Evolutionary conservation across 83 land plant species (phyloP).

Genomic region (Larix sibirica): DNA sequence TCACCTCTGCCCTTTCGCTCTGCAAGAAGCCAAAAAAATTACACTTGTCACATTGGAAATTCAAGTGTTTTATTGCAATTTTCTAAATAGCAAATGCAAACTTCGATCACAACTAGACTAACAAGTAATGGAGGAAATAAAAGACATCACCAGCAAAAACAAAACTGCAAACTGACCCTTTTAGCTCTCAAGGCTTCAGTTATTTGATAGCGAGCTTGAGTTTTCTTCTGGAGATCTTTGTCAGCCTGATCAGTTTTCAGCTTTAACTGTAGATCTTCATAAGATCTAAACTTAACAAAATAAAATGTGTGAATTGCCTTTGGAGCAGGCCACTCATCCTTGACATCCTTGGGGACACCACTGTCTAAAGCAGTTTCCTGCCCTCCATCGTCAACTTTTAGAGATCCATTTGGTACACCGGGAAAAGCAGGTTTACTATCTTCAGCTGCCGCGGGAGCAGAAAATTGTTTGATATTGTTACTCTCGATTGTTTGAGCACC

Average conservation of each 20-base stretch:
- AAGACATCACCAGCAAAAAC: neutral
- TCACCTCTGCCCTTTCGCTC: slow-evolving; percentile 40
- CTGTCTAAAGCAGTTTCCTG: slow-evolving; percentile 8
- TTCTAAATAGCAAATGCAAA: neutral
- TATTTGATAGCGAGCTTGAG: slow-evolving; percentile 30
- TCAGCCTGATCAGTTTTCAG: slow-evolving; percentile 48
- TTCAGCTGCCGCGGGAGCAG: neutral
- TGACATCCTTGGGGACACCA: slow-evolving; percentile 44
- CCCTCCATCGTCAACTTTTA: neutral
- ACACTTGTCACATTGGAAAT: neutral
- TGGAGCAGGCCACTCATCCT: slow-evolving; percentile 58
- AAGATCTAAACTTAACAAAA: slow-evolving; percentile 36
- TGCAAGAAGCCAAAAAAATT: slow-evolving; percentile 15
- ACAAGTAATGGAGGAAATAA: neutral
- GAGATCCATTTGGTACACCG: neutral
- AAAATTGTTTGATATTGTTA: neutral
- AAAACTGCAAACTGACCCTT: slow-evolving; percentile 31
- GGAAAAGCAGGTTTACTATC: neutral
- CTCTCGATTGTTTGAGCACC: neutral
- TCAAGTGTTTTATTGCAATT: neutral
- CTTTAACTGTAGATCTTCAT: slow-evolving; percentile 52
- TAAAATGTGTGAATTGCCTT: slow-evolving; percentile 41
- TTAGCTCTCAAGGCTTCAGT: slow-evolving; percentile 34
- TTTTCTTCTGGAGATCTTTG: slow-evolving; percentile 47
- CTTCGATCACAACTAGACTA: neutral